Percentiles rank a stretch among this genome's conserved stretches.
These are phyloP conservation scores for Penicillium sp. DNA, from an alignment of 2,329 filamentous ascomycete species.

Conservation along the genomic window DNA sequence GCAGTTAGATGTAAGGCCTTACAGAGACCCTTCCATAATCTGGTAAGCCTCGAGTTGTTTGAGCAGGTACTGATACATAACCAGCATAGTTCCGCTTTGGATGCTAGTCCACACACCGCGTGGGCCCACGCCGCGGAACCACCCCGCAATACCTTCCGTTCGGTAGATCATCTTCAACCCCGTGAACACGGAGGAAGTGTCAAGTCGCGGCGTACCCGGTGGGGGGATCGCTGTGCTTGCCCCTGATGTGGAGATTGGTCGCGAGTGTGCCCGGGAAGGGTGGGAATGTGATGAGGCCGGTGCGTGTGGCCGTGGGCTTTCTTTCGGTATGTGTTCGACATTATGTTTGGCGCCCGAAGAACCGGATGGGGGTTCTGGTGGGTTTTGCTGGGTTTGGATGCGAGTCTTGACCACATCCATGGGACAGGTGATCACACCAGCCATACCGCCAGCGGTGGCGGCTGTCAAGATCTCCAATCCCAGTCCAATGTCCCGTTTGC, in stretches of 20 bases:
- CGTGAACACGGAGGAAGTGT: slow-evolving; percentile 84
- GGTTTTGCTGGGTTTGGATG: slow-evolving; percentile 84
- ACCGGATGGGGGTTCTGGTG: slow-evolving; percentile 31
- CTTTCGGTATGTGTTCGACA: slow-evolving; percentile 26
- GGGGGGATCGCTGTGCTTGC: slow-evolving; percentile 78
- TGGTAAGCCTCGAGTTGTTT: slow-evolving; percentile 66
- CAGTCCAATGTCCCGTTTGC: slow-evolving; percentile 79
- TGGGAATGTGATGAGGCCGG: slow-evolving; percentile 18
- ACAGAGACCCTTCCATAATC: slow-evolving; percentile 21
- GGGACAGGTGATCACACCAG: slow-evolving; percentile 90
- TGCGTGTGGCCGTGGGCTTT: slow-evolving; percentile 27
- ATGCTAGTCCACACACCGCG: slow-evolving; percentile 95
- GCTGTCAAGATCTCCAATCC: slow-evolving; percentile 84
- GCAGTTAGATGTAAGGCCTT: slow-evolving; percentile 7
- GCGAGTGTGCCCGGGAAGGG: slow-evolving; percentile 52
- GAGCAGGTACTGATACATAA: slow-evolving; percentile 86
- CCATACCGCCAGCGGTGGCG: slow-evolving; percentile 83
- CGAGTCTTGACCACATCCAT: slow-evolving; percentile 97
- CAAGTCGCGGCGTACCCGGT: slow-evolving; percentile 73
- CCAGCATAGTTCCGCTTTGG: slow-evolving; percentile 94
- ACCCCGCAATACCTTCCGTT: slow-evolving; percentile 81
- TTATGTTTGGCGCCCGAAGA: slow-evolving; percentile 27
- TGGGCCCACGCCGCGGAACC: slow-evolving; percentile 92
- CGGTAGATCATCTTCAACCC: slow-evolving; percentile 85
- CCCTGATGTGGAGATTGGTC: slow-evolving; percentile 83